These are phyloP conservation scores for Takakia lepidozioides DNA, from an alignment of 225 moss, liverwort and hornwort species.

Conservation along the genomic window DNA sequence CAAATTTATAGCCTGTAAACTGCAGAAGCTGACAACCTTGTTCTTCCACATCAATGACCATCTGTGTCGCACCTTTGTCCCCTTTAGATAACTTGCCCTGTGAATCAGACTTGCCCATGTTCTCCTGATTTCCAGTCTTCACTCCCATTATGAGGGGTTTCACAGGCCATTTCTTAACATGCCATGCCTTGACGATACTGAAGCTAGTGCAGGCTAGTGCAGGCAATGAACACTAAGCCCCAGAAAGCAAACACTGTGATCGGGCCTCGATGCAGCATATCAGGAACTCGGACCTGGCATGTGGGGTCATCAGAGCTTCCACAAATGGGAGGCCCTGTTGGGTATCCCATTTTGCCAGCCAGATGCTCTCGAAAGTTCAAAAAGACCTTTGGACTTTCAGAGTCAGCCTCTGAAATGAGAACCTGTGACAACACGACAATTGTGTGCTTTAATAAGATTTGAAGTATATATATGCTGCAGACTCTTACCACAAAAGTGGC, in stretches of 20 bases:
- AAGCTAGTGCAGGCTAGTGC: constrained; percentile 18
- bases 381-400: too few relatives aligned
- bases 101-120: constrained; percentile 2
- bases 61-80: too few relatives aligned
- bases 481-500: too few relatives aligned
- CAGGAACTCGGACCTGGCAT: constrained; percentile 39
- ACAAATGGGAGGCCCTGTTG: constrained; percentile 53
- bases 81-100: too few relatives aligned
- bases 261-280: constrained; percentile 32
- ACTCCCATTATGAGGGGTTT: constrained; percentile 3
- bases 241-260: constrained; percentile 53
- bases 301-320: constrained; percentile 42
- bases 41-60: constrained; percentile 28
- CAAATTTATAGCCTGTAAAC: constrained; percentile 48
- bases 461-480: too few relatives aligned
- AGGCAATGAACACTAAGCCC: constrained; percentile 32
- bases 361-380: too few relatives aligned
- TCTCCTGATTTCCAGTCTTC: neutral
- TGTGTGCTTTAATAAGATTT: too few relatives aligned
- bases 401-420: too few relatives aligned
- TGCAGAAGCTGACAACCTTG: constrained; percentile 17
- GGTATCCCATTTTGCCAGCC: constrained; percentile 25
- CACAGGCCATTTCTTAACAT: constrained; percentile 13
- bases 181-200: constrained; percentile 22
- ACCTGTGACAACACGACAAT: too few relatives aligned